Evolutionary conservation across 306 rosid genomes (phyloP).

Genomic region (Pterocarpus macrocarpus): DNA sequence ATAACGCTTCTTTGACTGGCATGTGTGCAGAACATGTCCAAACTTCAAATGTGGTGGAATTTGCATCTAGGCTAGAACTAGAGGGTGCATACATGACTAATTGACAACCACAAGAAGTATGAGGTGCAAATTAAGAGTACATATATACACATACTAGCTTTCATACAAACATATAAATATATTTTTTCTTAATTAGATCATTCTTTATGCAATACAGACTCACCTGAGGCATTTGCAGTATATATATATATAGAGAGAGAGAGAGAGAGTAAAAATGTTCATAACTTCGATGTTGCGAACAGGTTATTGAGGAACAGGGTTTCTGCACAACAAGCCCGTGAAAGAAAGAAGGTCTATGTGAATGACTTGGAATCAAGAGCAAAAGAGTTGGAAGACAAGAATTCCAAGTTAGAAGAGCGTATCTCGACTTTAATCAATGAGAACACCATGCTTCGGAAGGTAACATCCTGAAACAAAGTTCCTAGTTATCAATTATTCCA

Average conservation of each 20-base stretch:
- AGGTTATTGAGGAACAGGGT: constrained; percentile 86
- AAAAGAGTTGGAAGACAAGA: constrained; percentile 67
- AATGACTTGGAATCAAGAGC: constrained; percentile 77
- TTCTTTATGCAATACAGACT: too few species aligned
- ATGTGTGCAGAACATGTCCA: too few species aligned
- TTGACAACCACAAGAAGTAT: background rate
- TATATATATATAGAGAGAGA: too few species aligned
- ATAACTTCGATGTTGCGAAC: background rate
- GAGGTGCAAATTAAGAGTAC: background rate
- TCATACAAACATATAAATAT: too few species aligned
- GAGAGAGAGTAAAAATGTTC: too few species aligned
- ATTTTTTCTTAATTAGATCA: too few species aligned
- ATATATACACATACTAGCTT: too few species aligned
- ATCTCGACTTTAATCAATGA: constrained; percentile 78
- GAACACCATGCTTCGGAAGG: constrained; percentile 74
- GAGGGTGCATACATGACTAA: too few species aligned
- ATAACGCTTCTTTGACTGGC: background rate
- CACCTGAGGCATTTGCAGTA: too few species aligned
- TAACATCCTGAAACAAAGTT: background rate
- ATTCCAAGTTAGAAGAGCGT: constrained; percentile 72
- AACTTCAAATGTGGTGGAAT: too few species aligned
- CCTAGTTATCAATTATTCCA: background rate
- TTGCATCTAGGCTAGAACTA: too few species aligned
- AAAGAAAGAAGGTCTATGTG: constrained; percentile 80
- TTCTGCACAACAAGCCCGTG: constrained; percentile 91